A percentile compares a stretch with the other conserved stretches of the same genome.
These are phyloP conservation scores for Lachnellula occidentalis DNA, from an alignment of 2,329 filamentous ascomycete species.

Conservation along the genomic window DNA sequence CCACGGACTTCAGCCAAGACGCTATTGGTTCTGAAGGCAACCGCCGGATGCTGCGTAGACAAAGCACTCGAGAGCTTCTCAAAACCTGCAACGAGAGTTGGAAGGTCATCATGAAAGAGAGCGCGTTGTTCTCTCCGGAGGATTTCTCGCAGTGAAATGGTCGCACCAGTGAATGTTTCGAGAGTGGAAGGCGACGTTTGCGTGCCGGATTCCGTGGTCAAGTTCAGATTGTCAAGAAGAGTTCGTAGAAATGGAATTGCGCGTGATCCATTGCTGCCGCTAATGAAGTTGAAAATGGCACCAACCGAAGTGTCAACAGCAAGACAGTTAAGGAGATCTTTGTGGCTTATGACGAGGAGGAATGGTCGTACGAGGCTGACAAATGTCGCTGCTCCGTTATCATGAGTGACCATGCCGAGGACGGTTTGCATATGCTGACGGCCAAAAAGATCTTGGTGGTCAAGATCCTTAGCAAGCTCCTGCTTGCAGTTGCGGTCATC, in stretches of 20 bases:
- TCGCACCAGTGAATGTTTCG: conserved; percentile 11
- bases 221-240: conserved; percentile 9
- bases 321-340: conserved; percentile 31
- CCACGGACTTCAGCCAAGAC: conserved; percentile 11
- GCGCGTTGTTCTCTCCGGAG: conserved; percentile 19
- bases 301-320: conserved; percentile 33
- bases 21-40: conserved; percentile 9
- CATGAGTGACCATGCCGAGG: conserved; percentile 14
- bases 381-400: conserved; percentile 12
- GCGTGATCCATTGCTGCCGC: conserved; percentile 28
- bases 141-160: conserved; percentile 20
- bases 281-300: conserved; percentile 32
- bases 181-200: not conserved
- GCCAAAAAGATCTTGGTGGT: conserved; percentile 8
- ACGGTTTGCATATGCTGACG: conserved; percentile 17
- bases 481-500: conserved; percentile 11
- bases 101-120: conserved; percentile 24
- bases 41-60: not conserved
- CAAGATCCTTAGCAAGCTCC: conserved; percentile 11
- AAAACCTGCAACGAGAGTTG: conserved; percentile 15
- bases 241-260: conserved; percentile 31
- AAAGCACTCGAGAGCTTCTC: conserved; percentile 3
- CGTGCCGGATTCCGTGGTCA: not conserved
- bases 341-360: conserved; percentile 31
- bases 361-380: conserved; percentile 20